Conservation (phyloP, 345 rosid genomes). For the Salix udensis region DNA sequence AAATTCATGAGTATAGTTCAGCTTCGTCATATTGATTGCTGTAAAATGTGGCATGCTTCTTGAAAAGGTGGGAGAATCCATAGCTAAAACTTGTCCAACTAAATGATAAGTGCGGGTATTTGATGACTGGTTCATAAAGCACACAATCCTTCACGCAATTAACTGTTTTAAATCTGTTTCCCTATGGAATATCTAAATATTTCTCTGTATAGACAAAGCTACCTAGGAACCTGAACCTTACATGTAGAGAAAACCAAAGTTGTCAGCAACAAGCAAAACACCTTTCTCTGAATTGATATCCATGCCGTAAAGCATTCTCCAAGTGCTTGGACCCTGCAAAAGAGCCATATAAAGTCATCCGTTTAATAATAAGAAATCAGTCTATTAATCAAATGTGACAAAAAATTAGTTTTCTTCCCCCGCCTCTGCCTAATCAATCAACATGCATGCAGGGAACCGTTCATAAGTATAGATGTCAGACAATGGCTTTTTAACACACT, state of each 20-base stretch:
- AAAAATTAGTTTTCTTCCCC: neutral
- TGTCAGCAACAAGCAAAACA: slow-evolving; percentile 77
- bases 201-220: neutral
- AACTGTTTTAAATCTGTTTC: neutral
- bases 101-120: neutral
- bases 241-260: slow-evolving; percentile 77
- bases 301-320: slow-evolving; percentile 98
- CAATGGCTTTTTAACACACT: neutral
- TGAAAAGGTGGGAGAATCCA: neutral
- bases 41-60: neutral
- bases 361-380: neutral
- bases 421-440: neutral
- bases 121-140: neutral
- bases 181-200: neutral
- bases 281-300: slow-evolving; percentile 79
- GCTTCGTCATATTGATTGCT: neutral
- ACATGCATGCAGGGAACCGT: neutral
- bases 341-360: neutral
- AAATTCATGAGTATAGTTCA: neutral
- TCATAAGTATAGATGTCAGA: neutral
- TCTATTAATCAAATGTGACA: neutral
- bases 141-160: neutral
- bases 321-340: slow-evolving; percentile 57
- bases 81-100: neutral
- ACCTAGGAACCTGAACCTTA: slow-evolving; percentile 33